Evolutionary conservation across 805 yeast genomes (phyloP).

Genomic region (Candida piceae): DNA sequence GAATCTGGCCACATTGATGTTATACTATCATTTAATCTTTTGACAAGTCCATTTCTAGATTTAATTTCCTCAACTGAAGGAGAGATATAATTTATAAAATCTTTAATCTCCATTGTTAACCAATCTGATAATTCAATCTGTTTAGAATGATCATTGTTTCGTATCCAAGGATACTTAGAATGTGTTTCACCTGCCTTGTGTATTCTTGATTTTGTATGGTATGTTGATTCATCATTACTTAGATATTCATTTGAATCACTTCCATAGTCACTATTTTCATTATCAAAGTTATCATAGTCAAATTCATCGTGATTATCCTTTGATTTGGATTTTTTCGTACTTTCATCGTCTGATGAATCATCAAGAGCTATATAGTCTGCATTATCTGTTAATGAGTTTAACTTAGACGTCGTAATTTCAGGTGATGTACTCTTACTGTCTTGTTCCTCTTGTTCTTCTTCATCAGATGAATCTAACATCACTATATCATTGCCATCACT

Average conservation of each 20-base stretch:
- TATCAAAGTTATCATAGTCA: conserved; percentile 31
- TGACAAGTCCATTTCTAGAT: conserved; percentile 61
- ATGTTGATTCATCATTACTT: conserved; percentile 39
- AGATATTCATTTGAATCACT: conserved; percentile 36
- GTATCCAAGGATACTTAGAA: conserved; percentile 65
- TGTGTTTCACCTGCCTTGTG: conserved; percentile 27
- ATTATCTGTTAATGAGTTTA: conserved; percentile 38
- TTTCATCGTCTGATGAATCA: conserved; percentile 30
- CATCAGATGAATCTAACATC: conserved; percentile 4
- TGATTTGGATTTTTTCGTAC: background rate
- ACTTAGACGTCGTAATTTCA: background rate
- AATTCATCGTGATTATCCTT: conserved; percentile 25
- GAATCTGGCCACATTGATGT: conserved; percentile 69
- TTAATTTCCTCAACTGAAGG: conserved; percentile 74
- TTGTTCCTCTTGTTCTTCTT: background rate
- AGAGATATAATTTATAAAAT: conserved; percentile 78
- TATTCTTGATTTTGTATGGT: conserved; percentile 22
- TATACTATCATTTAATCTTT: conserved; percentile 48
- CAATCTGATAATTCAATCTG: conserved; percentile 80
- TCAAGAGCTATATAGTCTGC: conserved; percentile 55
- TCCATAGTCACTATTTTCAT: conserved; percentile 12
- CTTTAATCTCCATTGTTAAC: conserved; percentile 80
- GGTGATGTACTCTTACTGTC: too few species aligned
- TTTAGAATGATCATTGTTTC: conserved; percentile 68
- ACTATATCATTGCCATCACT: conserved; percentile 10